A percentile compares a stretch with the other conserved stretches of the same genome.
Conservation (phyloP, 768 basidiomycete species). For the Hortiboletus campestris region DNA sequence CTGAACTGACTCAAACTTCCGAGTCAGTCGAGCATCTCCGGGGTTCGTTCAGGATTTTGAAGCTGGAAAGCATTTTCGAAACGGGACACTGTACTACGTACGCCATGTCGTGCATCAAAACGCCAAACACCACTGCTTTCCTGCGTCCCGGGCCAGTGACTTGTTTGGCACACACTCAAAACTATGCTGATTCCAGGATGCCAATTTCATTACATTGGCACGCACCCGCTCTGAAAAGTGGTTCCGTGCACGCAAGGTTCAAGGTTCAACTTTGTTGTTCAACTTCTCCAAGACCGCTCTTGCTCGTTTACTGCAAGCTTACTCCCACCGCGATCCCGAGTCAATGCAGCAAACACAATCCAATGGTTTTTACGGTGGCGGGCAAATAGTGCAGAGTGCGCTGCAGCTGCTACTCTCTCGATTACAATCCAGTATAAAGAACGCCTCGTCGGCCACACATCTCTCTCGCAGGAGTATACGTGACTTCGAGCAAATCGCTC, state of each 20-base stretch:
- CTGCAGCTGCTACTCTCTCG: conserved; percentile 18
- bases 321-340: not conserved
- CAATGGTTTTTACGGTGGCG: not conserved
- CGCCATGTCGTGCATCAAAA: no score
- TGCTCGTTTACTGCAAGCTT: not conserved
- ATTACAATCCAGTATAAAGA: conserved; percentile 2
- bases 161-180: not conserved
- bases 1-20: no score
- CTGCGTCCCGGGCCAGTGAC: no score
- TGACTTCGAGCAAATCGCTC: conserved; percentile 30
- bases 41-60: no score
- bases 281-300: not conserved
- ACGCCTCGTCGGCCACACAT: not conserved
- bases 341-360: conserved; percentile 6
- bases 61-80: no score
- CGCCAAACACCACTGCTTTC: no score
- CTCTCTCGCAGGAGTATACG: conserved; percentile 16
- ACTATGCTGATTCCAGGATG: not conserved
- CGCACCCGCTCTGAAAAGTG: not conserved
- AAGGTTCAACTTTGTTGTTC: not conserved
- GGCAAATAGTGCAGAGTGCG: conserved; percentile 1
- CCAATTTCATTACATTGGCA: conserved; percentile 1
- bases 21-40: no score
- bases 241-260: not conserved
- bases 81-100: no score